Percentiles rank a stretch among this genome's conserved stretches.
These are phyloP conservation scores for Microstroma glucosiphilum DNA, from an alignment of 1,284 basidiomycete genomes.

Conservation along the genomic window DNA sequence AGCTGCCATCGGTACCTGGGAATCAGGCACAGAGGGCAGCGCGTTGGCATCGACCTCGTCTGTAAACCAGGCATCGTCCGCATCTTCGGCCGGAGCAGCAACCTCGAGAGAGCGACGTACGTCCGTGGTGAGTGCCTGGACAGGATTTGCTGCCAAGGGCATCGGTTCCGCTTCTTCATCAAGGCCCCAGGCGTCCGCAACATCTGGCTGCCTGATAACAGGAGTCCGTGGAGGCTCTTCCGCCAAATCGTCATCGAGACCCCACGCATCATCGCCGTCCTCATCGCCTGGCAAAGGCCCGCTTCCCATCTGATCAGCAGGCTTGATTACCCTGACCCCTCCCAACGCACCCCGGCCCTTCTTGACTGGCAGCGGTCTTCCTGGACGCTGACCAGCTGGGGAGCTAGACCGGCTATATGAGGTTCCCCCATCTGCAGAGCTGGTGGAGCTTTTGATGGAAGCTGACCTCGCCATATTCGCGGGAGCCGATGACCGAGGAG, in stretches of 20 bases:
- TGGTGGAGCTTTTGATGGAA: not conserved
- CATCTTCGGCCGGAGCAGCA: not conserved
- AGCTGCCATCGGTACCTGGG: no score
- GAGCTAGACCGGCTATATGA: not conserved
- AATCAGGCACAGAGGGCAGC: not conserved
- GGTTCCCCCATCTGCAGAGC: not conserved
- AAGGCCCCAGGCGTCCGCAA: not conserved
- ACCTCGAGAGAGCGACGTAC: no score
- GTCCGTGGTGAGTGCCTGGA: no score
- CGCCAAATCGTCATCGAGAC: conserved; percentile 24
- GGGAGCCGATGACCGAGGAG: not conserved
- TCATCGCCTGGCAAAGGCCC: conserved; percentile 33
- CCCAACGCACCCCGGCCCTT: conserved; percentile 16
- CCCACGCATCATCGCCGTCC: conserved; percentile 27
- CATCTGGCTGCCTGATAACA: not conserved
- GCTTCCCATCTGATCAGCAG: conserved; percentile 35
- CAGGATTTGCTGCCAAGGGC: not conserved
- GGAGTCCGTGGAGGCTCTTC: not conserved
- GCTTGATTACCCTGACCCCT: conserved; percentile 27
- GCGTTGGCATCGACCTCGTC: conserved; percentile 7
- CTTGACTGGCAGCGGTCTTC: not conserved
- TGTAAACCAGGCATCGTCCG: conserved; percentile 14
- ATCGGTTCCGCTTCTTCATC: not conserved
- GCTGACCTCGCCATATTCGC: not conserved
- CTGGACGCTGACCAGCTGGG: not conserved